A percentile compares a stretch with the other conserved stretches of the same genome.
These are phyloP conservation scores for Sporisorium exsertum DNA, from an alignment of 1,284 basidiomycete species.

Conservation along the genomic window DNA sequence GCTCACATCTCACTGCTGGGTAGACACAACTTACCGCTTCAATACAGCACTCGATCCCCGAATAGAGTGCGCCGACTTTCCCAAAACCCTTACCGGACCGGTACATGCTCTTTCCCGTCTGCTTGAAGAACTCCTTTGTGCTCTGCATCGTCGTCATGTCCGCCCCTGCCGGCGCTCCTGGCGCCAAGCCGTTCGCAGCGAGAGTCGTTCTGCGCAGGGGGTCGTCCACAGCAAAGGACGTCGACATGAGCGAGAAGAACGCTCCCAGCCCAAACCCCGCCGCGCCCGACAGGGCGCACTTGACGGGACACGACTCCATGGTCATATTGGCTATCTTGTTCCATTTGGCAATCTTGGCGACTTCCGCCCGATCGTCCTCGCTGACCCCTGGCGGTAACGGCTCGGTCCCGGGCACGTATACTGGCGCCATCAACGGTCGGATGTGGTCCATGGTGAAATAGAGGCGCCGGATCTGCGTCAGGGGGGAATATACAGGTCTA, in stretches of 20 bases:
- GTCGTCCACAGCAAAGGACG: constrained; percentile 95
- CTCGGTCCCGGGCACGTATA: constrained; percentile 71
- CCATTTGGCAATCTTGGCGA: constrained; percentile 80
- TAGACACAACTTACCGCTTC: constrained; percentile 89
- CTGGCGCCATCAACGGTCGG: constrained; percentile 53
- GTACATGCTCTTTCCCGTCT: constrained; percentile 95
- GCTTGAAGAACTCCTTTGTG: constrained; percentile 86
- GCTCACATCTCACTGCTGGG: too few relatives aligned
- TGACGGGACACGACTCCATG: constrained; percentile 86
- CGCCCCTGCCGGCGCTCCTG: constrained; percentile 3
- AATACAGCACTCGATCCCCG: constrained; percentile 93
- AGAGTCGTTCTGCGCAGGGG: constrained; percentile 72
- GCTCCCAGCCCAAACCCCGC: constrained; percentile 90
- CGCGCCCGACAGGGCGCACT: constrained; percentile 80
- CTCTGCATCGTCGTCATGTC: constrained; percentile 74
- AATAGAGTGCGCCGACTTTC: constrained; percentile 92
- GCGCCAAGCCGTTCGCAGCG: constrained; percentile 32
- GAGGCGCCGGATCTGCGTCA: too few relatives aligned
- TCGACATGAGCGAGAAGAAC: constrained; percentile 95
- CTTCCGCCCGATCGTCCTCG: constrained; percentile 80
- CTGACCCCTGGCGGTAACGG: constrained; percentile 81
- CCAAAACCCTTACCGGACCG: constrained; percentile 89
- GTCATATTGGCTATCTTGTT: constrained; percentile 77
- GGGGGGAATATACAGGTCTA: too few relatives aligned
- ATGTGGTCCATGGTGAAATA: constrained; percentile 29